These are phyloP conservation scores for Fusarium falciforme DNA, from an alignment of 2,329 filamentous ascomycete species.

Conservation along the genomic window DNA sequence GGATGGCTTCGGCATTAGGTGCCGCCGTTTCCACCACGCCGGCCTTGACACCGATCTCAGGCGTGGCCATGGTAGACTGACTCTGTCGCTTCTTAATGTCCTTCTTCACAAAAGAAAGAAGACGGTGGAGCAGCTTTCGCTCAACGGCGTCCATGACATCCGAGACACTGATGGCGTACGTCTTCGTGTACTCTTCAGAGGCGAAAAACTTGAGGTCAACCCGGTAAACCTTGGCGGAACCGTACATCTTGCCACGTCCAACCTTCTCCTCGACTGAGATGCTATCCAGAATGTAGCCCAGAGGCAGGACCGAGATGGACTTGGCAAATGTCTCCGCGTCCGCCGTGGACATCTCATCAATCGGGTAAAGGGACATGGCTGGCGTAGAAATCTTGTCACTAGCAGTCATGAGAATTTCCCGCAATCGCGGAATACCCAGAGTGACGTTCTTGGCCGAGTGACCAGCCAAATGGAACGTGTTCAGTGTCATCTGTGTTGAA, in stretches of 20 bases:
- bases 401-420: constrained; percentile 99
- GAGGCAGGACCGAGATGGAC: constrained; percentile 85
- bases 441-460: constrained; percentile 99
- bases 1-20: constrained; percentile 46
- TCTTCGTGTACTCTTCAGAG: constrained; percentile 81
- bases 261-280: constrained; percentile 84
- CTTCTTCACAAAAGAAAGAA: constrained; percentile 77
- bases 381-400: constrained; percentile 90
- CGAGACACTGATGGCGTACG: constrained; percentile 82
- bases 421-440: constrained; percentile 93
- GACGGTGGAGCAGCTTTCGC: constrained; percentile 77
- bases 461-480: constrained; percentile 99
- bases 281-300: constrained; percentile 86
- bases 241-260: constrained; percentile 74
- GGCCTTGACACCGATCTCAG: constrained; percentile 72
- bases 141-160: constrained; percentile 88
- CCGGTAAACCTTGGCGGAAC: constrained; percentile 85
- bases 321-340: constrained; percentile 88
- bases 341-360: constrained; percentile 74
- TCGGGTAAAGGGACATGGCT: constrained; percentile 85
- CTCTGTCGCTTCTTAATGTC: constrained; percentile 86
- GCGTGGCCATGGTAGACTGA: constrained; percentile 75
- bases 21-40: constrained; percentile 65
- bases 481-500: constrained; percentile 98
- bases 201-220: constrained; percentile 88